Percentiles rank a stretch among this genome's conserved stretches.
These are phyloP conservation scores for Casaregolazyma suthepensis DNA, from an alignment of 1,139 yeast species.

Conservation along the genomic window DNA sequence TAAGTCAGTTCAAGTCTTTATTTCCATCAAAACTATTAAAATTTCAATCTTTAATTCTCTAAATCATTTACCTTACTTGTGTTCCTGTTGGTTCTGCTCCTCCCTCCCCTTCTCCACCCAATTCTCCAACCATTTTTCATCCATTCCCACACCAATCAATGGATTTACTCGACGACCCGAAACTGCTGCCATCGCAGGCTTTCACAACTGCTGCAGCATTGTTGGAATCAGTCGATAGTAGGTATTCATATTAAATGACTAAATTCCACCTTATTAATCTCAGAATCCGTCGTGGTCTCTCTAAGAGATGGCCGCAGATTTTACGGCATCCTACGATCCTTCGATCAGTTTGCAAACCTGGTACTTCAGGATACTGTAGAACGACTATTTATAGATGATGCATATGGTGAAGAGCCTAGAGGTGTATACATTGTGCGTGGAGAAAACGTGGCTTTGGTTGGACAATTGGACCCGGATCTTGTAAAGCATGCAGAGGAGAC, in stretches of 20 bases:
- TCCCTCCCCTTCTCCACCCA: background rate
- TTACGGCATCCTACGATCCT: constrained; percentile 87
- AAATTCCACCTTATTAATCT: constrained; percentile 3
- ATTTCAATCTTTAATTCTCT: no score
- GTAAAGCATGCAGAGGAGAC: constrained; percentile 65
- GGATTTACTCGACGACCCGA: constrained; percentile 30
- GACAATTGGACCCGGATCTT: constrained; percentile 84
- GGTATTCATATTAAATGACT: constrained; percentile 21
- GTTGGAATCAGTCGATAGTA: constrained; percentile 86
- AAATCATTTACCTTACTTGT: background rate
- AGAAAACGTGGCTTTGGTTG: constrained; percentile 93
- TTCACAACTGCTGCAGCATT: constrained; percentile 97
- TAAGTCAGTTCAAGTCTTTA: no score
- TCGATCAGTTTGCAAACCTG: constrained; percentile 91
- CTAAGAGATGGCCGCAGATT: constrained; percentile 86
- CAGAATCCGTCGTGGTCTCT: constrained; percentile 67
- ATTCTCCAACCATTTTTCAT: background rate
- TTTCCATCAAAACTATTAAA: no score
- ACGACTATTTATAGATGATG: constrained; percentile 61
- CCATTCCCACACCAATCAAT: constrained; percentile 10
- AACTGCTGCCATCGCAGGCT: constrained; percentile 48
- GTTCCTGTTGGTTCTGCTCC: background rate
- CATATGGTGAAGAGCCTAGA: constrained; percentile 69
- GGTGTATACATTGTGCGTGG: constrained; percentile 93
- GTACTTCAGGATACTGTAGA: constrained; percentile 89